phyloP scores from a whole-genome alignment of 1,284 basidiomycete genomes.

The Leucoagaricus sp. region DNA sequence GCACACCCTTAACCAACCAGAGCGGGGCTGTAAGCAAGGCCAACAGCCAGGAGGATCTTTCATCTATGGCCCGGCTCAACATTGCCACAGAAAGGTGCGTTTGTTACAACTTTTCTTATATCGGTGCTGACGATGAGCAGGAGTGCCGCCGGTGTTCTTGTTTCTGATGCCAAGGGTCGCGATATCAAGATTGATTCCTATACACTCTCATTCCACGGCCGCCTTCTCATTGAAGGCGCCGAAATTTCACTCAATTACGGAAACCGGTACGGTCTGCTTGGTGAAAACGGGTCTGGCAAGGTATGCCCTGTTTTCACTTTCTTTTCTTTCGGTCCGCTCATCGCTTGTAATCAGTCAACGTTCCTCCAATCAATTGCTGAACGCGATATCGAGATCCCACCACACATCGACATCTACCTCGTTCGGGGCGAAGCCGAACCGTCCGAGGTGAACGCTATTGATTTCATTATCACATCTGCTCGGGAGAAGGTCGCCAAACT shows the following conservation, averaged over 20 bases:
- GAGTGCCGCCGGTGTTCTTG: constrained; percentile 89
- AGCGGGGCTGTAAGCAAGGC: constrained; percentile 77
- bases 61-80: constrained; percentile 76
- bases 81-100: constrained; percentile 83
- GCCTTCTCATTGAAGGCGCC: constrained; percentile 39
- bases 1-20: constrained; percentile 79
- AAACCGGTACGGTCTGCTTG: constrained; percentile 92
- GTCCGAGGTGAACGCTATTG: constrained; percentile 93
- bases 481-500: constrained; percentile 94
- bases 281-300: constrained; percentile 98
- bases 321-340: constrained; percentile 9
- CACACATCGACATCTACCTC: constrained; percentile 97
- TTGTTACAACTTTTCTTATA: background rate
- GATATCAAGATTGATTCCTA: constrained; percentile 98
- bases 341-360: constrained; percentile 49
- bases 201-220: constrained; percentile 97
- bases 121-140: constrained; percentile 37
- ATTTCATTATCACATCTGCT: constrained; percentile 94
- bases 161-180: constrained; percentile 89
- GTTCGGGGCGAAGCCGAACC: constrained; percentile 96
- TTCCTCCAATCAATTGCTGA: constrained; percentile 81
- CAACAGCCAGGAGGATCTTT: constrained; percentile 76
- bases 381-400: constrained; percentile 92
- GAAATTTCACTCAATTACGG: constrained; percentile 95
- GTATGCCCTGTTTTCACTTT: constrained; percentile 44